Conservation (phyloP, 106 monocot species). For the Dendrobium nobile region DNA sequence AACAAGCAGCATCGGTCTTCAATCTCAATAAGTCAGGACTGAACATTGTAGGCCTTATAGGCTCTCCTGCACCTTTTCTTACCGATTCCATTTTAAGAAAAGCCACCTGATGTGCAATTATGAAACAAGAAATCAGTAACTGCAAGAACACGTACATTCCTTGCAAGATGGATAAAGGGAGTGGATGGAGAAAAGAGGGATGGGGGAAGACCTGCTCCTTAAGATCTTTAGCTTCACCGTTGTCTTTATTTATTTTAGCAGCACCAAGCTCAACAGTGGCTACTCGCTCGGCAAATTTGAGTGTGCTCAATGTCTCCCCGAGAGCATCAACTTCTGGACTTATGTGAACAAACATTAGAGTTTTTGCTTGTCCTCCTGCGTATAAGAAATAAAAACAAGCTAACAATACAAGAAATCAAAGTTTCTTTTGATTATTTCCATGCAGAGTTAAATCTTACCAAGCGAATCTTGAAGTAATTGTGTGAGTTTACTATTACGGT, state of each 20-base stretch:
- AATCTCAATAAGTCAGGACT: neutral
- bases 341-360: conserved; percentile 97
- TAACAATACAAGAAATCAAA: neutral
- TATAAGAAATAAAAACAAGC: conserved; percentile 3
- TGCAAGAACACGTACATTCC: neutral
- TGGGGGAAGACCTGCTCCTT: conserved; percentile 67
- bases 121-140: neutral
- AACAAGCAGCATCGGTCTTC: neutral
- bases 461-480: conserved; percentile 96
- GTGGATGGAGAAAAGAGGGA: neutral
- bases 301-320: conserved; percentile 89
- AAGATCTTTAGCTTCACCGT: conserved; percentile 70
- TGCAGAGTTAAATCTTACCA: conserved; percentile 33
- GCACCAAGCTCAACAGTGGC: conserved; percentile 89
- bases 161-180: neutral
- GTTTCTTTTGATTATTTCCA: neutral
- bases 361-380: conserved; percentile 97
- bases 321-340: conserved; percentile 79
- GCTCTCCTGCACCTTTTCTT: neutral
- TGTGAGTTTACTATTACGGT: conserved; percentile 95
- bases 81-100: neutral
- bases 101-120: neutral
- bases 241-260: conserved; percentile 72
- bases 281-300: conserved; percentile 94
- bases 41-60: conserved; percentile 5